Base-by-base conservation (phyloP, 108 stramenopile species). In the Bacterosira constricta region DNA sequence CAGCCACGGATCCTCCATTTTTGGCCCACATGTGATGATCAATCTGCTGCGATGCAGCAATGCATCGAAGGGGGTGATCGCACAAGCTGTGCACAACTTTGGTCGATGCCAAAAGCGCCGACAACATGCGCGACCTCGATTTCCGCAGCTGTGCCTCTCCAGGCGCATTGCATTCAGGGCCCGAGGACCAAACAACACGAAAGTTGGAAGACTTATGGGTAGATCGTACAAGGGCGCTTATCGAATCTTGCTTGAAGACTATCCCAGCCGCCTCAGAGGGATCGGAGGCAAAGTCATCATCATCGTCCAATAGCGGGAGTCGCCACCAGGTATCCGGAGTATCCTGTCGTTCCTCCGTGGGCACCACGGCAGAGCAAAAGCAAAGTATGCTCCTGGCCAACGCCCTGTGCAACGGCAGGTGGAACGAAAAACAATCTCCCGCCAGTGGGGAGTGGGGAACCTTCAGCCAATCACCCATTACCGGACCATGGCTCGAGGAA, bases 391-490 rank as follows among this genome's bases (percentile, higher is more conserved):
- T 88, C 51, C 90, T 85, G 1, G 92, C 95, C 41, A 96, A 58
- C 9, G 92, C 85, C 54, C 95, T 73, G 46, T 96, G 92, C 17
- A 96, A 57, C 8, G 95, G 95, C 27, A 96, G 74, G 77, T 96
- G 95, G 54, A 96, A 93, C 5, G 92, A 93, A 30, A 96, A 65
- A 21, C 88, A 75, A 61, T 96, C 93, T 23, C 92, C 92, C 2
- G 77, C 86, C 32, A 93, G 76, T 21, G 94, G 91, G 26, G 94
- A 91, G 76, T 95, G 91, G 4, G 94, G 94, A 38, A 91, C 88
- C 46, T 89, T 87, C 26, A 95, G 74, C 94, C 94, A 95, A 66
- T 92, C 91, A 30, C 86, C 90, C 87, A 90, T 89, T 9, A 88
- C 77, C 6, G 86, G 85, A 32, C 91, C 89, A 50, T 84, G 82